These are phyloP conservation scores for Trypanosoma vivax DNA, from an alignment of 208 protist species.

Conservation along the genomic window DNA sequence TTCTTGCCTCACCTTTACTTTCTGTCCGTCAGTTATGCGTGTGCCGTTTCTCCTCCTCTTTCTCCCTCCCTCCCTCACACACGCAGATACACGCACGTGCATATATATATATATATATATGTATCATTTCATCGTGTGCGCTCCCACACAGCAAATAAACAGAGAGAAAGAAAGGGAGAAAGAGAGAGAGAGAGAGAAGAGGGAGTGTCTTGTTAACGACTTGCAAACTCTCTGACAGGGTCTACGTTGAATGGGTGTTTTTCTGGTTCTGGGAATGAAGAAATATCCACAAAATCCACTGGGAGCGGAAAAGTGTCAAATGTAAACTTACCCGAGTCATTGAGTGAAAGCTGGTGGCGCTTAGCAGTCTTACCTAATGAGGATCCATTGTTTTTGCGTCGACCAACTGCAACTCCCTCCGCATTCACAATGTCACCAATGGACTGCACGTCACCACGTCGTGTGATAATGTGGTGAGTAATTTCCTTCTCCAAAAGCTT, in stretches of 20 bases:
- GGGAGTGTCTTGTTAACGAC: neutral
- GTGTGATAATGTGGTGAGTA: slow-evolving; percentile 33
- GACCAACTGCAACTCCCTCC: slow-evolving; percentile 26
- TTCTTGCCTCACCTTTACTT: too few species aligned
- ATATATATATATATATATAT: neutral
- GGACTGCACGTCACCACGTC: slow-evolving; percentile 39
- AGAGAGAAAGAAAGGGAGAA: neutral
- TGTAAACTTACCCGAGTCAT: slow-evolving; percentile 40
- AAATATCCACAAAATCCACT: slow-evolving; percentile 60
- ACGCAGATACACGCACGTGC: neutral
- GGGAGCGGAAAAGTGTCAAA: slow-evolving; percentile 53
- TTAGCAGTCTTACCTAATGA: slow-evolving; percentile 15
- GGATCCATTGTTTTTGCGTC: slow-evolving; percentile 1
- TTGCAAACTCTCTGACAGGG: slow-evolving; percentile 36
- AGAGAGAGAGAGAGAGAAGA: slow-evolving; percentile 5
- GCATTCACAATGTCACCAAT: slow-evolving; percentile 61
- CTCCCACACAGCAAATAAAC: neutral
- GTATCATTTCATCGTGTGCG: neutral
- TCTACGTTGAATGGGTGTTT: slow-evolving; percentile 38
- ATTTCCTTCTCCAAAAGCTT: slow-evolving; percentile 71
- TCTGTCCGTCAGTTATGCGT: neutral
- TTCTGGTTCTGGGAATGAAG: slow-evolving; percentile 31
- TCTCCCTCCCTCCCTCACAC: neutral
- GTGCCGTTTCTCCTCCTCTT: neutral
- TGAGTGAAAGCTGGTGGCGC: slow-evolving; percentile 36